phyloP scores from a whole-genome alignment of 192 early-diverging fungal genomes.

The Thamnidium elegans region DNA sequence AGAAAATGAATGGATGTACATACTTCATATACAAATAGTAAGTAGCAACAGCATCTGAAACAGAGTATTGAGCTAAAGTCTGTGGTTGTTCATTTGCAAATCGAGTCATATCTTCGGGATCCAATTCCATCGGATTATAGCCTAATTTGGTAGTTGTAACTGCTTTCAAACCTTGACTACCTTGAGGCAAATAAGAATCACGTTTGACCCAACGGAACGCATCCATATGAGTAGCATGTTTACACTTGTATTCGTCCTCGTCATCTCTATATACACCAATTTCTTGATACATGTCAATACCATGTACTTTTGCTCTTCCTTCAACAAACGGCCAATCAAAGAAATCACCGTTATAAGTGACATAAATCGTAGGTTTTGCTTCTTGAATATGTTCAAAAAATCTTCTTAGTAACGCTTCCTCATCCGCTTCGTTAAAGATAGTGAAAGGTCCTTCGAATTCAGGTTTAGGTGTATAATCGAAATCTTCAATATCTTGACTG shows the following conservation, averaged over 20 bases:
- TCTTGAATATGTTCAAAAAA: constrained; percentile 93
- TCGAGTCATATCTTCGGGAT: constrained; percentile 98
- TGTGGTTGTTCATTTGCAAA: constrained; percentile 92
- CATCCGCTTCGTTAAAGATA: constrained; percentile 93
- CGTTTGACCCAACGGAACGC: constrained; percentile 98
- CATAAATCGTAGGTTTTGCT: constrained; percentile 81
- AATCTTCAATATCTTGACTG: constrained; percentile 92
- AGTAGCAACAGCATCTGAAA: constrained; percentile 98
- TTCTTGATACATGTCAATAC: constrained; percentile 85
- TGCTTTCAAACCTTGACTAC: constrained; percentile 95
- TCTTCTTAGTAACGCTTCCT: constrained; percentile 71
- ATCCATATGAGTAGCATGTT: constrained; percentile 92
- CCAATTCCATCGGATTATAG: constrained; percentile 97
- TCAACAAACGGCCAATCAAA: constrained; percentile 99
- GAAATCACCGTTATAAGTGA: constrained; percentile 98
- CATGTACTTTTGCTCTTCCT: constrained; percentile 72
- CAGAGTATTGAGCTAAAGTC: constrained; percentile 93
- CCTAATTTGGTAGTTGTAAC: constrained; percentile 95
- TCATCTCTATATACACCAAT: constrained; percentile 83
- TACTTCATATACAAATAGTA: constrained; percentile 99
- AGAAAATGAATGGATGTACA: constrained; percentile 98
- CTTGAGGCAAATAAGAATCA: constrained; percentile 95
- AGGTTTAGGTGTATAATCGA: constrained; percentile 96
- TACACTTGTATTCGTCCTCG: constrained; percentile 83
- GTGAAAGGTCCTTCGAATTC: constrained; percentile 94